phyloP scores from a whole-genome alignment of 2,329 filamentous ascomycete genomes.

The Trichophyton simii region DNA sequence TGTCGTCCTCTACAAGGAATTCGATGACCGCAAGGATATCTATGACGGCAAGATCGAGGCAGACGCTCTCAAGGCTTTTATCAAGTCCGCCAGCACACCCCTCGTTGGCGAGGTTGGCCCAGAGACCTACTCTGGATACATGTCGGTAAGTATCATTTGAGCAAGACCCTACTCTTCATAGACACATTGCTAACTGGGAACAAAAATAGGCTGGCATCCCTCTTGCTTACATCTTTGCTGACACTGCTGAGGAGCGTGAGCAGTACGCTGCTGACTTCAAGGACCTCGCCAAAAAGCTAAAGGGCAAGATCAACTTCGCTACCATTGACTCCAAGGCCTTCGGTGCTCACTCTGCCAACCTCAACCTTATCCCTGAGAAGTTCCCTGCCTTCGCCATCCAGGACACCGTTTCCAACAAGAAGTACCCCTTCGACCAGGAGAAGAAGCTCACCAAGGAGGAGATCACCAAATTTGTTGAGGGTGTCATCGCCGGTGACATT shows the following conservation, averaged over 20 bases:
- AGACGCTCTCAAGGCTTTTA: conserved; percentile 68
- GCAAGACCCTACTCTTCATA: background rate
- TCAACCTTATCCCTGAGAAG: conserved; percentile 89
- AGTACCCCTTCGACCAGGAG: conserved; percentile 85
- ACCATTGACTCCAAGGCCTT: conserved; percentile 93
- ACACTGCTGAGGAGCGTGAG: conserved; percentile 79
- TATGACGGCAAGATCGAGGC: conserved; percentile 72
- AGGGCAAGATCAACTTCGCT: conserved; percentile 92
- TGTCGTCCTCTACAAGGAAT: conserved; percentile 91
- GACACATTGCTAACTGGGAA: background rate
- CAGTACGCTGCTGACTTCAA: conserved; percentile 65
- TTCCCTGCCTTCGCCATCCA: conserved; percentile 98
- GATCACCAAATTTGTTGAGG: conserved; percentile 71
- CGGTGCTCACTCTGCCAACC: conserved; percentile 87
- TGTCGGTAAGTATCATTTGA: conserved; percentile 46
- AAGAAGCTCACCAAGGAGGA: conserved; percentile 61
- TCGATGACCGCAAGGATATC: conserved; percentile 87
- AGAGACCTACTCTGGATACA: conserved; percentile 92
- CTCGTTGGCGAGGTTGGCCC: conserved; percentile 92
- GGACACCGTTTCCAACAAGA: conserved; percentile 87
- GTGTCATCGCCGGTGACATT: conserved; percentile 75
- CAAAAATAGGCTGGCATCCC: conserved; percentile 58
- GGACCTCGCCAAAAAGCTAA: conserved; percentile 78
- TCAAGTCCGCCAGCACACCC: conserved; percentile 73
- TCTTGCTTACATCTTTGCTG: conserved; percentile 94